These are phyloP conservation scores for Verticillium tricorpus DNA, from an alignment of 2,329 filamentous ascomycete species.

Conservation along the genomic window DNA sequence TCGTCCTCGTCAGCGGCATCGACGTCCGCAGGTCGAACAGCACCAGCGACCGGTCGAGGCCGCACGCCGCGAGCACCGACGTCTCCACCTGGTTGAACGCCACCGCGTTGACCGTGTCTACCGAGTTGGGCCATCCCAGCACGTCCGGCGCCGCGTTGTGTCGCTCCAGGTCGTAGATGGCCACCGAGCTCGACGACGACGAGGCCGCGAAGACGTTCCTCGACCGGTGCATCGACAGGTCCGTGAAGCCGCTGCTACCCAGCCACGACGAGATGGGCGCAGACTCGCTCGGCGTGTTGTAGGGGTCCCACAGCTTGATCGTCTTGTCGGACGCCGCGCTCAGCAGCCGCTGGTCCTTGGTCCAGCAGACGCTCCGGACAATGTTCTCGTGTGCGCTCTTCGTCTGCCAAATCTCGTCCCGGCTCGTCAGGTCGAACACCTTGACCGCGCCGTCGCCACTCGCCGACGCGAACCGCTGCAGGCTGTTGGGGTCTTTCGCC, in stretches of 20 bases:
- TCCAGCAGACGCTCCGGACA: conserved; percentile 89
- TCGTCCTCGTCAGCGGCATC: conserved; percentile 73
- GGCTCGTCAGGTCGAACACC: conserved; percentile 47
- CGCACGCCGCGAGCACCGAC: conserved; percentile 79
- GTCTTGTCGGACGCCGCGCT: conserved; percentile 83
- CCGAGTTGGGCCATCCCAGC: conserved; percentile 79
- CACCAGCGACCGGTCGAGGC: conserved; percentile 79
- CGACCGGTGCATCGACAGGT: conserved; percentile 76
- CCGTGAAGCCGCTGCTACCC: conserved; percentile 58
- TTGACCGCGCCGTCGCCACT: conserved; percentile 93
- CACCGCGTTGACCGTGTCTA: conserved; percentile 85
- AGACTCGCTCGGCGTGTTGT: conserved; percentile 63
- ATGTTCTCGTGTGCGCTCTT: conserved; percentile 83
- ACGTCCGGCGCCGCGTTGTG: conserved; percentile 78
- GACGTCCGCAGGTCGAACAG: conserved; percentile 90
- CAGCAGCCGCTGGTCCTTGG: conserved; percentile 75
- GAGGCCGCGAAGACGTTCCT: conserved; percentile 75
- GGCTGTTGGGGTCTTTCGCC: conserved; percentile 71
- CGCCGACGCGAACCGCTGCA: conserved; percentile 74
- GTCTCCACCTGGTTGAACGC: conserved; percentile 94
- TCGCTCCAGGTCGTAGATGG: conserved; percentile 82
- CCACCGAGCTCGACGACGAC: conserved; percentile 71
- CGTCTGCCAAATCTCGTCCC: conserved; percentile 70
- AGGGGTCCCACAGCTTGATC: conserved; percentile 89
- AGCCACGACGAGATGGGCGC: conserved; percentile 77